A percentile compares a stretch with the other conserved stretches of the same genome.
Evolutionary conservation across 2,329 filamentous ascomycete genomes (phyloP).

Genomic region (Dothiorella sarmentorum): DNA sequence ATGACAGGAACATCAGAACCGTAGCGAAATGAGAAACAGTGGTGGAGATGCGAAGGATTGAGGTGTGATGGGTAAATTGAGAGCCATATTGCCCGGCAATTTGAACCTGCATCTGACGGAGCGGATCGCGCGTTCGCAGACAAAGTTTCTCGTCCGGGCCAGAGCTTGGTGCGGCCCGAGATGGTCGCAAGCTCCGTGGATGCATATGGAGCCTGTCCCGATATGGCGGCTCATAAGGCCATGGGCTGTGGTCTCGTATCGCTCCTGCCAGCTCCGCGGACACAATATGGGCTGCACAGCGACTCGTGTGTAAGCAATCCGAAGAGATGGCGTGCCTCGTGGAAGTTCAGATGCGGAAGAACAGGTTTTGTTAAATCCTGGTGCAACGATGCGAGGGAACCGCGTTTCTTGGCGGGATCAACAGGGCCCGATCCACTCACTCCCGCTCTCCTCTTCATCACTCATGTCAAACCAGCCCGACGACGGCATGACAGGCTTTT

Average conservation of each 20-base stretch:
- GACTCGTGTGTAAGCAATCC: not conserved
- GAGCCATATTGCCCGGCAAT: not conserved
- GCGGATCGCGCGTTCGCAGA: not conserved
- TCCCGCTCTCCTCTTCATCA: no score
- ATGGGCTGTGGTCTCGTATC: slow-evolving; percentile 9
- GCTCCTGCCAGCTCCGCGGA: not conserved
- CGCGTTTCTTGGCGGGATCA: not conserved
- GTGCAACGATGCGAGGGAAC: slow-evolving; percentile 8
- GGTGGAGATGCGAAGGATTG: not conserved
- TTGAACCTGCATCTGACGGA: not conserved
- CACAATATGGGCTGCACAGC: not conserved
- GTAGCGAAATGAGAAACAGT: not conserved
- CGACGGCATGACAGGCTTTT: no score
- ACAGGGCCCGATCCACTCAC: not conserved
- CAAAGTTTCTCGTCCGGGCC: no score
- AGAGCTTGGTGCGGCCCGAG: not conserved
- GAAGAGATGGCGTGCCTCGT: not conserved
- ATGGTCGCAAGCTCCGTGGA: not conserved
- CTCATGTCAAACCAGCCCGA: not conserved
- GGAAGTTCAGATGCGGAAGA: not conserved
- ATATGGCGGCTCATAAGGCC: not conserved
- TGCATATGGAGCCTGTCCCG: not conserved
- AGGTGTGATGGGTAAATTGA: not conserved
- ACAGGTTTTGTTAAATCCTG: not conserved
- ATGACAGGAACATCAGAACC: not conserved